A percentile compares a stretch with the other conserved stretches of the same genome.
Evolutionary conservation across 768 basidiomycete genomes (phyloP).

Genomic region (Pholiota molesta): DNA sequence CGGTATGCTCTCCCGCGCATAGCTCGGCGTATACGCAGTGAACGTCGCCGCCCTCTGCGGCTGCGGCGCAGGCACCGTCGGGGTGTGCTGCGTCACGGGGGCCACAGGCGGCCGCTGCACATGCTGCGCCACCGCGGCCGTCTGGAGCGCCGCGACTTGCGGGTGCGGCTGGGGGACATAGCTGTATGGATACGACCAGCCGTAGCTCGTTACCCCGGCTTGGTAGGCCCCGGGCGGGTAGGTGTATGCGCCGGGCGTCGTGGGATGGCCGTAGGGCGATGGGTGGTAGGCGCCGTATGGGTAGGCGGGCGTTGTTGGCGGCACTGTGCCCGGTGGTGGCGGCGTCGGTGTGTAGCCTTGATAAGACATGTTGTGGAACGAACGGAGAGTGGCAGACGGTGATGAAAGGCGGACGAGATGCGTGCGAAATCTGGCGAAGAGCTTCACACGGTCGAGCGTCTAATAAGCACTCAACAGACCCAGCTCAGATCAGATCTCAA

Average conservation of each 20-base stretch:
- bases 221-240: constrained; percentile 56
- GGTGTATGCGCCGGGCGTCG: constrained; percentile 52
- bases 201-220: constrained; percentile 70
- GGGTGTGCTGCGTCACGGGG: constrained; percentile 22
- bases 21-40: constrained; percentile 58
- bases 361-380: constrained; percentile 21
- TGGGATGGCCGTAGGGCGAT: constrained; percentile 46
- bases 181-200: constrained; percentile 73
- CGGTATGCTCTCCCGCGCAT: constrained; percentile 50
- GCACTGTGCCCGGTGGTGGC: constrained; percentile 20
- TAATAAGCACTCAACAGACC: too few relatives aligned
- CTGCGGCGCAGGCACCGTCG: constrained; percentile 33
- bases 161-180: constrained; percentile 51
- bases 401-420: neutral
- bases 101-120: constrained; percentile 24
- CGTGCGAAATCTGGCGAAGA: neutral
- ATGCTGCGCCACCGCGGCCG: constrained; percentile 23
- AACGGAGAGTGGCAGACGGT: neutral
- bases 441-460: too few relatives aligned
- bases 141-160: constrained; percentile 22
- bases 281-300: constrained; percentile 66
- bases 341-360: constrained; percentile 25
- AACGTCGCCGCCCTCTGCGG: constrained; percentile 51
- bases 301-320: constrained; percentile 57
- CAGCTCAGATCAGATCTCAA: too few relatives aligned